Evolutionary conservation across 306 rosid genomes (phyloP).

Genomic region (Corylus heterophylla): DNA sequence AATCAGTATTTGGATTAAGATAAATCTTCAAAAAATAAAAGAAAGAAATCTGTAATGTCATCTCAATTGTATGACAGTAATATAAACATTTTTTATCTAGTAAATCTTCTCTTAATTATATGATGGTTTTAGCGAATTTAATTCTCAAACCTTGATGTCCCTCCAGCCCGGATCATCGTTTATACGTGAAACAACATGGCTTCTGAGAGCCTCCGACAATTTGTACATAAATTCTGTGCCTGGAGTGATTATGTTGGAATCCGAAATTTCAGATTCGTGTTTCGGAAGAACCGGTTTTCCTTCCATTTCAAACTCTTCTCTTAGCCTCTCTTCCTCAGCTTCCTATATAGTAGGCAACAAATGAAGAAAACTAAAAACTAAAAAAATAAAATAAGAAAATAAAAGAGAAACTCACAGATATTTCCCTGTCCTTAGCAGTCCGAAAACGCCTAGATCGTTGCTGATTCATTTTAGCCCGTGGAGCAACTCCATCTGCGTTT

Average conservation of each 20-base stretch:
- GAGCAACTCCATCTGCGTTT: constrained; percentile 62
- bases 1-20: too few species aligned
- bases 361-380: neutral
- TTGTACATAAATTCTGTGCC: constrained; percentile 60
- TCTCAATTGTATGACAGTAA: too few species aligned
- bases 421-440: constrained; percentile 33
- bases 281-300: constrained; percentile 47
- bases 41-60: too few species aligned
- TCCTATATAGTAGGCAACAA: constrained; percentile 29
- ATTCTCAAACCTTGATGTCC: constrained; percentile 34
- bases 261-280: constrained; percentile 36
- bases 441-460: constrained; percentile 49
- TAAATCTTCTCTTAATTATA: too few species aligned
- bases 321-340: constrained; percentile 39
- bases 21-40: too few species aligned
- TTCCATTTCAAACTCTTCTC: constrained; percentile 45
- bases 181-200: constrained; percentile 28
- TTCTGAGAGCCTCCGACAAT: constrained; percentile 48
- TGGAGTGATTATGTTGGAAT: constrained; percentile 55
- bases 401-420: constrained; percentile 23
- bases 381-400: neutral
- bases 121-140: too few species aligned
- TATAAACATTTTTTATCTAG: too few species aligned
- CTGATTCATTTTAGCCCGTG: constrained; percentile 69
- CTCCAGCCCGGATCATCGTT: constrained; percentile 37